A percentile compares a stretch with the other conserved stretches of the same genome.
Conservation (phyloP, 345 rosid genomes). For the Sisymbrium altissimum region DNA sequence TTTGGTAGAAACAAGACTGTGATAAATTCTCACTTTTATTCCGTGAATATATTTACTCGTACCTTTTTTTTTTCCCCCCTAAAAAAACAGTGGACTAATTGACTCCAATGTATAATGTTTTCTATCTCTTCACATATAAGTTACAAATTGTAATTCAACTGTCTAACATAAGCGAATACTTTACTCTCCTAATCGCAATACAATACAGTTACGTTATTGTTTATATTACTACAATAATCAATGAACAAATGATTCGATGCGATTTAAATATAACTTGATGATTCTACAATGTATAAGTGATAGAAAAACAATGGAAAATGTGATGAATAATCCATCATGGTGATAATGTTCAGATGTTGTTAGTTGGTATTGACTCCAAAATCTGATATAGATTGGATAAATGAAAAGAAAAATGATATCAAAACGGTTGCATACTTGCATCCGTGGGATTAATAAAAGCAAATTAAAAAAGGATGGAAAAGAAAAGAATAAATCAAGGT, state of each 20-base stretch:
- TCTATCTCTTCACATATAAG: too few relatives aligned
- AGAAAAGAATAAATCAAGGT: background rate
- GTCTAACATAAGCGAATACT: background rate
- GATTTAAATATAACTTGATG: background rate
- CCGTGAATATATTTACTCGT: slow-evolving; percentile 19
- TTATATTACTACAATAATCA: background rate
- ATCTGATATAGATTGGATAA: background rate
- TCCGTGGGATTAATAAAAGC: slow-evolving; percentile 15
- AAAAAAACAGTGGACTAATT: background rate
- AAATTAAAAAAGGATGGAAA: background rate
- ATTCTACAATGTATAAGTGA: background rate
- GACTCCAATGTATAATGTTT: background rate
- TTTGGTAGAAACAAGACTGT: background rate
- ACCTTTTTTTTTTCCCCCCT: background rate
- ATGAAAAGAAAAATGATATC: background rate
- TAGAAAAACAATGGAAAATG: background rate
- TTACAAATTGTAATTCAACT: background rate
- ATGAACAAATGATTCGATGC: background rate
- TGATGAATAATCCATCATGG: background rate
- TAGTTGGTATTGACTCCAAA: slow-evolving; percentile 22
- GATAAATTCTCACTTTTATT: slow-evolving; percentile 19
- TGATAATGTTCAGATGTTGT: background rate
- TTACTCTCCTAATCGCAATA: background rate
- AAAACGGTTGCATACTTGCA: slow-evolving; percentile 16
- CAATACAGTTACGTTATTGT: background rate